A percentile compares a stretch with the other conserved stretches of the same genome.
These are phyloP conservation scores for Mycosphaerelloides madeirae DNA, from an alignment of 2,329 filamentous ascomycete species.

Conservation along the genomic window DNA sequence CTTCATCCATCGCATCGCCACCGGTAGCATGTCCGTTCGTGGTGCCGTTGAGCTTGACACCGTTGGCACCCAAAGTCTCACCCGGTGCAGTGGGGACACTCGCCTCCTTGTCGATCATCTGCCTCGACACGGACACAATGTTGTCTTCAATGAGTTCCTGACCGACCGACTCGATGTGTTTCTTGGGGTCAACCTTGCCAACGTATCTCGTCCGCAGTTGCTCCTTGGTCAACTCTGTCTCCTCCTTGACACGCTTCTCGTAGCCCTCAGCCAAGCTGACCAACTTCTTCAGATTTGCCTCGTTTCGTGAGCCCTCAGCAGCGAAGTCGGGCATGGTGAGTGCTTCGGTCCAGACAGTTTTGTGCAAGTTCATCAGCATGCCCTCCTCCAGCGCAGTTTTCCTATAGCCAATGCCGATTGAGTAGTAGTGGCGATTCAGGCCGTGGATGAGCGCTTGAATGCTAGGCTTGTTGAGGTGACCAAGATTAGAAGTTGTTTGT, in stretches of 20 bases:
- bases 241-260: conserved; percentile 97
- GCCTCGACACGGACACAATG: conserved; percentile 93
- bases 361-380: conserved; percentile 99
- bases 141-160: conserved; percentile 98
- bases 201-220: conserved; percentile 98
- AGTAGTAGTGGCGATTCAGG: conserved; percentile 98
- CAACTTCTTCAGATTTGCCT: conserved; percentile 80
- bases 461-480: conserved; percentile 98
- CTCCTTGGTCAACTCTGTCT: conserved; percentile 93
- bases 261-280: conserved; percentile 91
- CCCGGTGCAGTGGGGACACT: conserved; percentile 73
- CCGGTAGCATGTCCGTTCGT: conserved; percentile 12
- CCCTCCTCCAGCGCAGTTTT: conserved; percentile 96
- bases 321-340: conserved; percentile 95
- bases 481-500: conserved; percentile 95
- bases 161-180: conserved; percentile 94
- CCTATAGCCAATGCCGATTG: conserved; percentile 95
- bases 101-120: conserved; percentile 99
- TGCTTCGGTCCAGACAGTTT: conserved; percentile 98
- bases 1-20: conserved; percentile 24
- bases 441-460: conserved; percentile 98
- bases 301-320: conserved; percentile 75
- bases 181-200: conserved; percentile 98
- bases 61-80: conserved; percentile 30
- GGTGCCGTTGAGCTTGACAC: conserved; percentile 13